These are phyloP conservation scores for Candida dendrica DNA, from an alignment of 805 yeast species.

Conservation along the genomic window DNA sequence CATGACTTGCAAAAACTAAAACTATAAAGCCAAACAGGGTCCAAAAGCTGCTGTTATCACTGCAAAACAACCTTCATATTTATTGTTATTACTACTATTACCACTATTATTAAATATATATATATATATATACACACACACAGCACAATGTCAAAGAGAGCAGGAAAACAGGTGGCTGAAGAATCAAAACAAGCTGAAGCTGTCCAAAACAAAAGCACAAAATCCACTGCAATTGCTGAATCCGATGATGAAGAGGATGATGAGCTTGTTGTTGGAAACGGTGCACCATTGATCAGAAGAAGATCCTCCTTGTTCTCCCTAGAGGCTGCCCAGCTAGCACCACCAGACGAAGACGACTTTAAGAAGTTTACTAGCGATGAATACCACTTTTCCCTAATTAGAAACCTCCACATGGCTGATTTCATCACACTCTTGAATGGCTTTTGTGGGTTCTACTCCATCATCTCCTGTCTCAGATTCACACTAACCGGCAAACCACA, in stretches of 20 bases:
- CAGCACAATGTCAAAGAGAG: background rate
- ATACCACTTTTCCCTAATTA: constrained; percentile 78
- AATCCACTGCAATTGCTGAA: background rate
- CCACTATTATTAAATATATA: too few relatives aligned
- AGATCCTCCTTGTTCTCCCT: constrained; percentile 48
- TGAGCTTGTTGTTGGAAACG: background rate
- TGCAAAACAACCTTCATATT: too few relatives aligned
- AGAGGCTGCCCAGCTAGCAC: constrained; percentile 54
- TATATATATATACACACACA: too few relatives aligned
- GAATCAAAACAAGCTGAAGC: too few relatives aligned
- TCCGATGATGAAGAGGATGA: background rate
- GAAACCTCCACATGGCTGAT: constrained; percentile 92
- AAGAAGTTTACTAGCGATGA: constrained; percentile 73
- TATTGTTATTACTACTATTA: too few relatives aligned
- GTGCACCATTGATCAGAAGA: constrained; percentile 19
- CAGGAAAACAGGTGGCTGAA: background rate
- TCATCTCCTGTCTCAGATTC: constrained; percentile 78
- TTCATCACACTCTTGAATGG: constrained; percentile 92
- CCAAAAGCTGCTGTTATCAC: too few relatives aligned
- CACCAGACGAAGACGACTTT: constrained; percentile 73
- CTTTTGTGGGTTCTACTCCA: constrained; percentile 86
- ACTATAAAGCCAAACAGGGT: too few relatives aligned
- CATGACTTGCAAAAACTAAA: too few relatives aligned
- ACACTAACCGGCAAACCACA: constrained; percentile 62
- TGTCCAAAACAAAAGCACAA: too few relatives aligned